Evolutionary conservation across 2,329 filamentous ascomycete genomes (phyloP).

Genomic region (Chaetoscypha palmicola): DNA sequence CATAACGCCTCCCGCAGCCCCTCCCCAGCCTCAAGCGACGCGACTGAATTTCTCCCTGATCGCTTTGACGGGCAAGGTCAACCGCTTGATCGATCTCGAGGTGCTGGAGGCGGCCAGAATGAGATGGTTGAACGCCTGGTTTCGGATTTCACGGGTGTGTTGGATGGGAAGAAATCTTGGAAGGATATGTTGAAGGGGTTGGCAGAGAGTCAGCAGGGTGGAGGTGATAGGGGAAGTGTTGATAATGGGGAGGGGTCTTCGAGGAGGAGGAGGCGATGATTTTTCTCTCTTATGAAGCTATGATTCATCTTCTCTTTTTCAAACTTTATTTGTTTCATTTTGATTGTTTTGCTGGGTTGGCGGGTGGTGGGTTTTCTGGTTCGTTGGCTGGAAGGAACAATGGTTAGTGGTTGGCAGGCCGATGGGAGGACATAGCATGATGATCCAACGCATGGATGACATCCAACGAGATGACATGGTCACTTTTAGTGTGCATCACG

Average conservation of each 20-base stretch:
- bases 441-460: too few species aligned
- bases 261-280: slow-evolving; percentile 4
- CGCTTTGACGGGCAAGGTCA: slow-evolving; percentile 27
- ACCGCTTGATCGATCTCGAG: slow-evolving; percentile 14
- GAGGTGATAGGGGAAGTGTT: slow-evolving; percentile 6
- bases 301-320: too few species aligned
- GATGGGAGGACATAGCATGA: too few species aligned
- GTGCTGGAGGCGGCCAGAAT: slow-evolving; percentile 4
- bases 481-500: too few species aligned
- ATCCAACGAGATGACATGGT: too few species aligned
- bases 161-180: slow-evolving; percentile 27
- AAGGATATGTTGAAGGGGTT: slow-evolving; percentile 26
- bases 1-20: slow-evolving; percentile 12
- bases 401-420: too few species aligned
- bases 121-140: slow-evolving; percentile 29
- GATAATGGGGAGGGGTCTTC: not conserved
- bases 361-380: too few species aligned
- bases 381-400: too few species aligned
- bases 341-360: too few species aligned
- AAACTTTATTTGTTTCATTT: too few species aligned
- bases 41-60: slow-evolving; percentile 26
- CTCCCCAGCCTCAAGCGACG: slow-evolving; percentile 10
- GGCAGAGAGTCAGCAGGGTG: slow-evolving; percentile 10
- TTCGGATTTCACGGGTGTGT: slow-evolving; percentile 23
- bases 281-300: not conserved